A percentile compares a stretch with the other conserved stretches of the same genome.
Conservation (phyloP, 495 filamentous ascomycete species). For the Aspergillus mulundensis region DNA sequence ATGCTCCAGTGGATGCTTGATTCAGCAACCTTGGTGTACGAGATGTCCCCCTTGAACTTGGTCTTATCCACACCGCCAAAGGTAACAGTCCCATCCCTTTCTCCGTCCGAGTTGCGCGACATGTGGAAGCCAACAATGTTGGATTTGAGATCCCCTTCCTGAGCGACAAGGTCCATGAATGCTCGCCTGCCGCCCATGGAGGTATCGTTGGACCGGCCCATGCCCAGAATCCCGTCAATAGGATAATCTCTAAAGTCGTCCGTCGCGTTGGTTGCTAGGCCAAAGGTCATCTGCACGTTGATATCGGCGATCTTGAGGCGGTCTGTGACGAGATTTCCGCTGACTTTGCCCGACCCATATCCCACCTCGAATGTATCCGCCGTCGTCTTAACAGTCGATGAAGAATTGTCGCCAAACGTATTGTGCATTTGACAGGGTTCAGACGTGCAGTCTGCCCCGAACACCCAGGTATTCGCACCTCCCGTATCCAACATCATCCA, state of each 20-base stretch:
- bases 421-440: slow-evolving; percentile 61
- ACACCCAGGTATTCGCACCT: slow-evolving; percentile 74
- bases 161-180: slow-evolving; percentile 58
- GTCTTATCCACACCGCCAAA: slow-evolving; percentile 66
- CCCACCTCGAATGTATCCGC: slow-evolving; percentile 52
- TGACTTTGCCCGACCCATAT: slow-evolving; percentile 70
- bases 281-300: slow-evolving; percentile 59
- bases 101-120: slow-evolving; percentile 56
- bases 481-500: slow-evolving; percentile 79
- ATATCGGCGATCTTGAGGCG: slow-evolving; percentile 61
- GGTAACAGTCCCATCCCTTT: slow-evolving; percentile 69
- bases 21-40: slow-evolving; percentile 50
- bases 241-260: slow-evolving; percentile 69
- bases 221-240: slow-evolving; percentile 81
- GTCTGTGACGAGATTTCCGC: slow-evolving; percentile 60
- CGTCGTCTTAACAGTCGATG: slow-evolving; percentile 48
- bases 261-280: slow-evolving; percentile 61
- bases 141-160: slow-evolving; percentile 51
- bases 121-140: slow-evolving; percentile 69
- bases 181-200: slow-evolving; percentile 48
- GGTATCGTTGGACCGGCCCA: slow-evolving; percentile 51
- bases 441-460: slow-evolving; percentile 59
- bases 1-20: slow-evolving; percentile 60
- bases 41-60: slow-evolving; percentile 62
- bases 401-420: slow-evolving; percentile 58